These are phyloP conservation scores for Aureobasidium musti DNA, from an alignment of 2,329 filamentous ascomycete species.

Conservation along the genomic window DNA sequence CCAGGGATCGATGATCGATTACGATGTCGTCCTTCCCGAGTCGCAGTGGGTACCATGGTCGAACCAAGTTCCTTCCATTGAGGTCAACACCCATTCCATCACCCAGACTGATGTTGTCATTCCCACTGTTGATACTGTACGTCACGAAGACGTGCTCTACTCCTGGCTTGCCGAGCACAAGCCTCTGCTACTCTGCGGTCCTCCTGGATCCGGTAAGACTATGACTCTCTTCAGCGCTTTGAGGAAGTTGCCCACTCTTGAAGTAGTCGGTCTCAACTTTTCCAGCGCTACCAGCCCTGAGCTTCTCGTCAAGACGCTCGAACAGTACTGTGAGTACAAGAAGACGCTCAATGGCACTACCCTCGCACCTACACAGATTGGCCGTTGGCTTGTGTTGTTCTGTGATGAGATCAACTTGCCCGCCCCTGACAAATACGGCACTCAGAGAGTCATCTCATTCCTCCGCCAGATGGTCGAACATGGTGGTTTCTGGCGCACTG, in stretches of 20 bases:
- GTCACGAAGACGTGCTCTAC: slow-evolving; percentile 98
- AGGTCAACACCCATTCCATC: slow-evolving; percentile 97
- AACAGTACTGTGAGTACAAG: slow-evolving; percentile 99
- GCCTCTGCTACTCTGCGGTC: slow-evolving; percentile 91
- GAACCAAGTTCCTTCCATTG: slow-evolving; percentile 87
- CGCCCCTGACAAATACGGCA: slow-evolving; percentile 95
- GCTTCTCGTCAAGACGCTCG: slow-evolving; percentile 97
- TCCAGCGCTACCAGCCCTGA: slow-evolving; percentile 98
- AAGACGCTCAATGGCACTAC: slow-evolving; percentile 97
- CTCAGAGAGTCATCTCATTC: slow-evolving; percentile 96
- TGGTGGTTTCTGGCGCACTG: slow-evolving; percentile 98
- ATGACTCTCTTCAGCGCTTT: slow-evolving; percentile 99
- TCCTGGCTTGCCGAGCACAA: slow-evolving; percentile 99
- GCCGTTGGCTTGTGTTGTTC: slow-evolving; percentile 97
- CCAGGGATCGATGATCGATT: slow-evolving; percentile 88
- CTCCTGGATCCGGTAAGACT: slow-evolving; percentile 97
- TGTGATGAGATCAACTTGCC: slow-evolving; percentile 99
- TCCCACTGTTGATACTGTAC: slow-evolving; percentile 93
- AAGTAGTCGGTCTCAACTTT: slow-evolving; percentile 98
- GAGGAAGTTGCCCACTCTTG: slow-evolving; percentile 96
- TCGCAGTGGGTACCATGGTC: slow-evolving; percentile 94
- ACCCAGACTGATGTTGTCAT: slow-evolving; percentile 99
- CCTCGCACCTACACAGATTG: slow-evolving; percentile 93
- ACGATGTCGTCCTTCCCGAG: slow-evolving; percentile 82
- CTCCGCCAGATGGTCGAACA: slow-evolving; percentile 96